Evolutionary conservation across 495 filamentous ascomycete species (phyloP).

Genomic region (Rhypophila decipiens): DNA sequence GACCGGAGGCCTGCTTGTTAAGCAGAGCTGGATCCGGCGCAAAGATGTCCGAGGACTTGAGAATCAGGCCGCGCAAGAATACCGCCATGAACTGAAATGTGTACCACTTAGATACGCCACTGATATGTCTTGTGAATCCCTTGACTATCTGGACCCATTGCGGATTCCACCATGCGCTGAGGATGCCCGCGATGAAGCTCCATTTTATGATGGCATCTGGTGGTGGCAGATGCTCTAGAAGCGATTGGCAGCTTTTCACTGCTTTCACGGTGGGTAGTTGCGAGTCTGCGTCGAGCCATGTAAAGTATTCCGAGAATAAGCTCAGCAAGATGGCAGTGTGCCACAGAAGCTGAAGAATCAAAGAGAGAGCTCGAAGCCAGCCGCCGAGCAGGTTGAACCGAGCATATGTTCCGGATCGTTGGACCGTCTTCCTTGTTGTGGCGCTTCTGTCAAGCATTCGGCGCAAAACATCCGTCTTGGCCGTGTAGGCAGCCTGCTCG

Average conservation of each 20-base stretch:
- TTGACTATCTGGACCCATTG: slow-evolving; percentile 57
- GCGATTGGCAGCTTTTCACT: slow-evolving; percentile 9
- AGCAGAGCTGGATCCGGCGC: slow-evolving; percentile 33
- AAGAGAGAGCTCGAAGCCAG: slow-evolving; percentile 47
- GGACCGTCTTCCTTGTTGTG: slow-evolving; percentile 33
- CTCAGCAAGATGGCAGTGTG: slow-evolving; percentile 34
- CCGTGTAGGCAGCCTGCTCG: slow-evolving; percentile 62
- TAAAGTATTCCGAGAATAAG: slow-evolving; percentile 14
- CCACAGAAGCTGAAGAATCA: slow-evolving; percentile 49
- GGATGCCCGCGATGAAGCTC: slow-evolving; percentile 46
- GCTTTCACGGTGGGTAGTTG: slow-evolving; percentile 1
- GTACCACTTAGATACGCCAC: slow-evolving; percentile 63
- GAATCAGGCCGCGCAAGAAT: slow-evolving; percentile 47
- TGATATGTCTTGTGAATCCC: slow-evolving; percentile 56
- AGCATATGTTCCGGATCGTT: slow-evolving; percentile 45
- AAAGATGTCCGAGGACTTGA: slow-evolving; percentile 42
- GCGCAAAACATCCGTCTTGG: slow-evolving; percentile 69
- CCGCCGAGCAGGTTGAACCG: slow-evolving; percentile 38
- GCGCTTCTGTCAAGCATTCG: slow-evolving; percentile 62
- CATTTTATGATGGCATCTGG: slow-evolving; percentile 34
- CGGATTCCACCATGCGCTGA: slow-evolving; percentile 74
- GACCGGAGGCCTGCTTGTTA: slow-evolving; percentile 39
- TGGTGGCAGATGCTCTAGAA: slow-evolving; percentile 19
- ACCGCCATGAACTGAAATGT: slow-evolving; percentile 58
- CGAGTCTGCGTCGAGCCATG: slow-evolving; percentile 7